These are phyloP conservation scores for Pyrenochaeta sp. DNA, from an alignment of 2,329 filamentous ascomycete genomes.

Conservation along the genomic window DNA sequence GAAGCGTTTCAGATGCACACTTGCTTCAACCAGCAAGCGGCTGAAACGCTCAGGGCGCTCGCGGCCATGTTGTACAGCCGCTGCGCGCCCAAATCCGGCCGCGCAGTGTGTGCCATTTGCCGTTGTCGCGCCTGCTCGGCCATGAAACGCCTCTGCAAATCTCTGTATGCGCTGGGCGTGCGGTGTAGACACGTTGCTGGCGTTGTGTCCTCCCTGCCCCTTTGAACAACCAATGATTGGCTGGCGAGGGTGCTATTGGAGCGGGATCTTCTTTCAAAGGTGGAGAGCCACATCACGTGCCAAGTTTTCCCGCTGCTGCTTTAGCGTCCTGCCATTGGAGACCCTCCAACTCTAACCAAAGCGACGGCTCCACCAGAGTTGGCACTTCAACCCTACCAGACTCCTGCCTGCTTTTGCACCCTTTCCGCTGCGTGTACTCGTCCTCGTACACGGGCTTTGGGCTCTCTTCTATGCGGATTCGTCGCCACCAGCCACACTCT, in stretches of 20 bases:
- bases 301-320: constrained; percentile 13
- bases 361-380: constrained; percentile 27
- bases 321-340: constrained; percentile 21
- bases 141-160: constrained; percentile 20
- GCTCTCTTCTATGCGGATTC: constrained; percentile 13
- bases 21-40: constrained; percentile 23
- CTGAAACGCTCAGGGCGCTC: constrained; percentile 42
- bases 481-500: constrained; percentile 8
- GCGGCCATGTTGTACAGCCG: constrained; percentile 17
- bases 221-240: constrained; percentile 12
- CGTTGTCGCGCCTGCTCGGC: constrained; percentile 23
- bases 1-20: constrained; percentile 38
- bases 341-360: constrained; percentile 10
- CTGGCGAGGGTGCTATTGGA: constrained; percentile 19
- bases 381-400: constrained; percentile 24
- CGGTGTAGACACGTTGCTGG: constrained; percentile 1
- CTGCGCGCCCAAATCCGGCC: constrained; percentile 13
- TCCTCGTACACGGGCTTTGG: constrained; percentile 6
- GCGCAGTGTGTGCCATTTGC: constrained; percentile 1
- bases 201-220: background rate
- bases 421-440: constrained; percentile 16
- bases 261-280: constrained; percentile 15
- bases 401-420: constrained; percentile 11
- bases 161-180: constrained; percentile 1
- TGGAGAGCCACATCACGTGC: constrained; percentile 27